A percentile compares a stretch with the other conserved stretches of the same genome.
These are phyloP conservation scores for Dichotomopilus funicola DNA, from an alignment of 2,329 filamentous ascomycete genomes.

Conservation along the genomic window DNA sequence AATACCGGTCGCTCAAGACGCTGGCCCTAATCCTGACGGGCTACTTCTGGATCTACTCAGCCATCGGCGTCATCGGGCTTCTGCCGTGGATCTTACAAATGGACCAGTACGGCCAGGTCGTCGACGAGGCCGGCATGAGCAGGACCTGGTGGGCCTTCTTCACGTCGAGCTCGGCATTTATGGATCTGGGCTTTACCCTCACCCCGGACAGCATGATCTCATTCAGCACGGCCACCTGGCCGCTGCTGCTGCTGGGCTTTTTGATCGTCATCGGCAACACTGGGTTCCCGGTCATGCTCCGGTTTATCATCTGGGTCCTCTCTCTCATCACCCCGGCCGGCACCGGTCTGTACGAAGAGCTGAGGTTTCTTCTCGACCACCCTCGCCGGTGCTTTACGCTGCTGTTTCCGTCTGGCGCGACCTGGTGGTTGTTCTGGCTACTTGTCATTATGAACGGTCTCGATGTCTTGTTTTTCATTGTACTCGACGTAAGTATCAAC, in stretches of 20 bases:
- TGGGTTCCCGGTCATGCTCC: constrained; percentile 88
- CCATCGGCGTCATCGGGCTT: constrained; percentile 67
- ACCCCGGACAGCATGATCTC: constrained; percentile 92
- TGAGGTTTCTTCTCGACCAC: constrained; percentile 86
- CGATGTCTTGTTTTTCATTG: constrained; percentile 84
- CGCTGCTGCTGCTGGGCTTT: constrained; percentile 71
- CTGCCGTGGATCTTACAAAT: constrained; percentile 71
- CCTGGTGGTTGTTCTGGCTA: constrained; percentile 93
- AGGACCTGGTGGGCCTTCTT: constrained; percentile 90
- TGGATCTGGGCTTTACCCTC: constrained; percentile 88
- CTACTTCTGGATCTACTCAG: constrained; percentile 80
- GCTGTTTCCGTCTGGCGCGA: constrained; percentile 81
- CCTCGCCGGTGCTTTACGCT: constrained; percentile 94
- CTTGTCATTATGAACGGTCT: constrained; percentile 74
- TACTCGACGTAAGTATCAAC: constrained; percentile 66
- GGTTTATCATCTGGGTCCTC: constrained; percentile 81
- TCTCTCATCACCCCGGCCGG: constrained; percentile 59
- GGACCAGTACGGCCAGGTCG: constrained; percentile 54
- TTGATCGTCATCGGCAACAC: constrained; percentile 94
- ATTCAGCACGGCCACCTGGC: constrained; percentile 70
- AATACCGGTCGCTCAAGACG: constrained; percentile 87
- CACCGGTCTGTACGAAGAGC: constrained; percentile 78
- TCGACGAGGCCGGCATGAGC: constrained; percentile 55
- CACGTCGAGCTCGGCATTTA: constrained; percentile 81
- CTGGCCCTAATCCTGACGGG: constrained; percentile 68